A percentile compares a stretch with the other conserved stretches of the same genome.
These are phyloP conservation scores for Meripilus lineatus DNA, from an alignment of 1,284 basidiomycete genomes.

Conservation along the genomic window DNA sequence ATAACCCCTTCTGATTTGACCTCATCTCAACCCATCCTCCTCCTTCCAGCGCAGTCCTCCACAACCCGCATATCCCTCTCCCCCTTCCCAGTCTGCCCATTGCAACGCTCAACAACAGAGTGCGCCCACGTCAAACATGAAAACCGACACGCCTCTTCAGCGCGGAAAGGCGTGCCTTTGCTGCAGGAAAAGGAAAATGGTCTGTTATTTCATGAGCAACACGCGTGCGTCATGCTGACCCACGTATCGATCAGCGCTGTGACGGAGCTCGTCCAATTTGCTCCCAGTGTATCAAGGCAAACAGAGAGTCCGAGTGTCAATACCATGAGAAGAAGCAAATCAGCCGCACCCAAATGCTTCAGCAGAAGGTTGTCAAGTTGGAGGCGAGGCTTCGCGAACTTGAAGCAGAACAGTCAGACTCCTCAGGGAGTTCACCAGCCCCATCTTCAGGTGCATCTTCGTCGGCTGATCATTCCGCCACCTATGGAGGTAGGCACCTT, in stretches of 20 bases:
- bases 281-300: conserved; percentile 51
- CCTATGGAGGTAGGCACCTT: not conserved
- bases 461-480: not conserved
- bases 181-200: conserved; percentile 59
- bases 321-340: conserved; percentile 61
- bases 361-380: conserved; percentile 49
- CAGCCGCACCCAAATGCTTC: conserved; percentile 55
- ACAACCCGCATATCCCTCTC: too few relatives aligned
- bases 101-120: too few relatives aligned
- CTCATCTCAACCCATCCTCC: too few relatives aligned
- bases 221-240: conserved; percentile 2
- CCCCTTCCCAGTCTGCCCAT: too few relatives aligned
- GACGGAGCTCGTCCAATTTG: conserved; percentile 54
- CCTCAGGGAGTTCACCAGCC: conserved; percentile 2
- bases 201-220: conserved; percentile 25
- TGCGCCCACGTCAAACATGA: too few relatives aligned
- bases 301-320: conserved; percentile 44
- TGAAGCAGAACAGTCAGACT: conserved; percentile 29
- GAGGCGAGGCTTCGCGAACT: conserved; percentile 52
- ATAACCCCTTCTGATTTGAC: too few relatives aligned
- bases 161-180: conserved; percentile 55
- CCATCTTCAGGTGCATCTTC: conserved; percentile 4
- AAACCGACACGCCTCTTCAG: conserved; percentile 36
- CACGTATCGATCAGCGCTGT: conserved; percentile 42
- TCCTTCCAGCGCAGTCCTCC: too few relatives aligned